phyloP scores from a whole-genome alignment of 169 alveolate species.

The Cryptosporidium viatorum region DNA sequence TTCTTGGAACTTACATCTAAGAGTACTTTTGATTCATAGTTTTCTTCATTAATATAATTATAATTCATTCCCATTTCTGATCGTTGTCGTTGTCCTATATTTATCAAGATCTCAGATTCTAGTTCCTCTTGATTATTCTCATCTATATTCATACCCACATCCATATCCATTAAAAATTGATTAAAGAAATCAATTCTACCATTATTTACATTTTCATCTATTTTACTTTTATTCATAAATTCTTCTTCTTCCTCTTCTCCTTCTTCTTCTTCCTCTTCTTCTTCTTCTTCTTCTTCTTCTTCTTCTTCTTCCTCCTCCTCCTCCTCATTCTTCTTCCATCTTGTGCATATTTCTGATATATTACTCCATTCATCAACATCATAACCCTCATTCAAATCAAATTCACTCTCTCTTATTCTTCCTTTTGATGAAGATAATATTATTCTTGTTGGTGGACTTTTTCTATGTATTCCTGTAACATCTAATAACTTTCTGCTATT shows the following conservation, averaged over 20 bases:
- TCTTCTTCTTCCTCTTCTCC: neutral
- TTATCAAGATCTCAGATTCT: neutral
- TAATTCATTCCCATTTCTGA: neutral
- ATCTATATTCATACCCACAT: too few relatives aligned
- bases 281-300: neutral
- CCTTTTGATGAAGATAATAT: neutral
- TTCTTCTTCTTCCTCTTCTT: neutral
- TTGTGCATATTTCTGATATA: conserved; percentile 5
- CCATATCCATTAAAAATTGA: conserved; percentile 10
- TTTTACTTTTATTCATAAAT: neutral
- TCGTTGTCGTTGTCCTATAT: neutral
- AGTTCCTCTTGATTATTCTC: neutral
- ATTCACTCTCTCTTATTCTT: neutral
- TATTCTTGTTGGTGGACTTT: conserved; percentile 30
- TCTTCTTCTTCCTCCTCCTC: neutral
- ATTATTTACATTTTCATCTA: neutral
- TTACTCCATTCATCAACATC: conserved; percentile 29
- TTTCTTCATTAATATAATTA: neutral
- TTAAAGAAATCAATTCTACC: neutral
- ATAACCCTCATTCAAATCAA: conserved; percentile 7
- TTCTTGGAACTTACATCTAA: neutral
- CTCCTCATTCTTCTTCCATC: neutral
- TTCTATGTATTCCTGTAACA: conserved; percentile 13
- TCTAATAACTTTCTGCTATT: neutral
- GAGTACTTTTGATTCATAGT: neutral